Percentiles rank a stretch among this genome's conserved stretches.
Conservation (phyloP, 2,329 filamentous ascomycete species). For the Aspergillus thermomutatus region DNA sequence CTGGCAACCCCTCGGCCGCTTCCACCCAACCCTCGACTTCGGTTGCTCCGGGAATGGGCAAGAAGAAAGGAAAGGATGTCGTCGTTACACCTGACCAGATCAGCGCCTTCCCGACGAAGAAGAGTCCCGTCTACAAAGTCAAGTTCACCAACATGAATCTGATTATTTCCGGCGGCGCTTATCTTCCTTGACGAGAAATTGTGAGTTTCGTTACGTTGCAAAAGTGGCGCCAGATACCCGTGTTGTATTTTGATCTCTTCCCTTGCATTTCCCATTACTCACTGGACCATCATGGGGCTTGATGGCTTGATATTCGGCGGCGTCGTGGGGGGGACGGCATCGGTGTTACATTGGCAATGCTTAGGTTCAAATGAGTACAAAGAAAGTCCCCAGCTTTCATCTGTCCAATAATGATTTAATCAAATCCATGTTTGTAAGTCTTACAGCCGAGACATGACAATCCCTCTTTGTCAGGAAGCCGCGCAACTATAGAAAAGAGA, state of each 20-base stretch:
- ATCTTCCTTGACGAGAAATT: slow-evolving; percentile 47
- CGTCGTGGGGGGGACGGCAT: slow-evolving; percentile 10
- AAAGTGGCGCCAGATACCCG: slow-evolving; percentile 18
- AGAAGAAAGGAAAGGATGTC: slow-evolving; percentile 84
- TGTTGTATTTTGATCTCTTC: slow-evolving; percentile 2
- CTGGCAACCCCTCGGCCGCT: slow-evolving; percentile 47
- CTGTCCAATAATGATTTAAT: not conserved
- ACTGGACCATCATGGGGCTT: not conserved
- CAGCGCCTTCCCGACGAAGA: slow-evolving; percentile 92
- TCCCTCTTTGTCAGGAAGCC: not conserved
- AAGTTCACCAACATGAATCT: slow-evolving; percentile 94
- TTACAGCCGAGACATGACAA: not conserved
- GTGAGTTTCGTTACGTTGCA: slow-evolving; percentile 9
- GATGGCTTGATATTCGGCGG: not conserved
- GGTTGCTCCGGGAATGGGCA: slow-evolving; percentile 40
- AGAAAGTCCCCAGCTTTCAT: not conserved
- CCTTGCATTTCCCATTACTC: not conserved
- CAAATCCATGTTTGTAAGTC: not conserved
- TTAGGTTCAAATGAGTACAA: no score
- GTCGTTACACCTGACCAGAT: slow-evolving; percentile 92
- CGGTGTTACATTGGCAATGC: slow-evolving; percentile 7
- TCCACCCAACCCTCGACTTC: slow-evolving; percentile 44
- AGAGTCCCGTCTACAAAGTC: slow-evolving; percentile 89
- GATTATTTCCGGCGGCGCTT: slow-evolving; percentile 76
- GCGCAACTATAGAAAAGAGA: not conserved